Conservation (phyloP, 495 filamentous ascomycete species). For the Penicillium paxilli region DNA sequence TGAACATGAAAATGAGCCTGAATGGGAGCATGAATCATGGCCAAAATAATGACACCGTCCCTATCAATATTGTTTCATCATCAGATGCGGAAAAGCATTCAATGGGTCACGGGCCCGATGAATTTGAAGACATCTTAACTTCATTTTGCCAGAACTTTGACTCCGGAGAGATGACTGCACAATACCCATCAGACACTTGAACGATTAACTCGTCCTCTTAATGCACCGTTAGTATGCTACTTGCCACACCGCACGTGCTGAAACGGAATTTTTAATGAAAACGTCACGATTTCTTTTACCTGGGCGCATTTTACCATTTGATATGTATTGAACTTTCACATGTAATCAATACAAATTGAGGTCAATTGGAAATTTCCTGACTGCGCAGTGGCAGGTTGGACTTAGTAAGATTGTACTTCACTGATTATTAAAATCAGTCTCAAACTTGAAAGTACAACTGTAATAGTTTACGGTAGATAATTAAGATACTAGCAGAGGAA, state of each 20-base stretch:
- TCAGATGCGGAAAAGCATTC: not conserved
- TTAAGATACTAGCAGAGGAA: no score
- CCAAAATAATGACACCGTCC: not conserved
- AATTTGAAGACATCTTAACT: constrained; percentile 1
- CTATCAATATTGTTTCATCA: not conserved
- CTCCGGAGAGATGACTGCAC: not conserved
- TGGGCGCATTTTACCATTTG: not conserved
- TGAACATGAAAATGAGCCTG: not conserved
- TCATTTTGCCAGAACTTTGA: constrained; percentile 3
- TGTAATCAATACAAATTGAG: not conserved
- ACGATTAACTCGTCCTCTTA: not conserved
- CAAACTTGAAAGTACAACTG: not conserved
- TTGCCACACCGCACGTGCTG: not conserved
- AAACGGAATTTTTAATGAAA: not conserved
- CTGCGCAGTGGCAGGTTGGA: no score
- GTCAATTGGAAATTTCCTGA: not conserved
- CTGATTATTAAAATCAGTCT: no score
- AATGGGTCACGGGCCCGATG: not conserved
- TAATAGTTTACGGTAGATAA: no score
- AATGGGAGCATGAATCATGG: no score
- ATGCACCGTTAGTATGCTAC: not conserved
- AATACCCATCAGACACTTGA: not conserved
- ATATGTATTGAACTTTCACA: no score
- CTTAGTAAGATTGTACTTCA: no score
- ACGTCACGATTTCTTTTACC: not conserved